Evolutionary conservation across 495 filamentous ascomycete species (phyloP), one percentile per base, ranked within the genome.

Genomic region (Penicillium subrubescens): DNA sequence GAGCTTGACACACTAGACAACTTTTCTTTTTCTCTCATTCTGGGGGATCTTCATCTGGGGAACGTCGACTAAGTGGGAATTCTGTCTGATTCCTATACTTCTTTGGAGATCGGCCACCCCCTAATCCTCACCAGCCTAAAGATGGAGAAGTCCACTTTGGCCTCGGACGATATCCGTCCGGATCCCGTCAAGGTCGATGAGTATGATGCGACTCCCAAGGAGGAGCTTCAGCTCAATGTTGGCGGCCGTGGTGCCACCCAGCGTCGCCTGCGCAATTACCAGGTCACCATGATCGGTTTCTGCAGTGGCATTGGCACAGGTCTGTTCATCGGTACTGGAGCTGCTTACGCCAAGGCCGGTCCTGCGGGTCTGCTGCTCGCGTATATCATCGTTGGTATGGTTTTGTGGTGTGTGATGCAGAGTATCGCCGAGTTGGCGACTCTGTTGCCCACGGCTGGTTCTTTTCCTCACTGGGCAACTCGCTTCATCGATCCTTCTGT

Each of bases 241-340:
- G 76, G 76, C 39, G 76, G 76, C 34, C 75, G 75, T 25, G 77
- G 69, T 43, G 69, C 69, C 2, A 70, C 73, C 21, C 77, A 79
- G 67, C 72, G 77, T 21, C 74, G 75, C 10, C 70, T 79, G 53
- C 71, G 71, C 48, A 75, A 77, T 55, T 79, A 79, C 31, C 77
- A 79, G 60, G 68, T 79, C 37, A 72, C 67, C 55, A 79, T 79
- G 77, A 79, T 79, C 58, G 77, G 74, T 6, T 74, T 79, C 64
- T 77, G 73, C 62, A 67, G 77, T 63, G 77, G 75, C 39, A 76
- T 92, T 70, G 91, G 90, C 23, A 93, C 90, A 6, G 90, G 90
- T 69, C 78, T 93, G 57, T 93, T 93, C 78, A 73, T 93, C 31
- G 89, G 91, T 63, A 90, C 87, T 29, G 90, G 91, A 33, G 79